Conservation (phyloP, 1,139 yeast species). For the Komagataea norvegica region DNA sequence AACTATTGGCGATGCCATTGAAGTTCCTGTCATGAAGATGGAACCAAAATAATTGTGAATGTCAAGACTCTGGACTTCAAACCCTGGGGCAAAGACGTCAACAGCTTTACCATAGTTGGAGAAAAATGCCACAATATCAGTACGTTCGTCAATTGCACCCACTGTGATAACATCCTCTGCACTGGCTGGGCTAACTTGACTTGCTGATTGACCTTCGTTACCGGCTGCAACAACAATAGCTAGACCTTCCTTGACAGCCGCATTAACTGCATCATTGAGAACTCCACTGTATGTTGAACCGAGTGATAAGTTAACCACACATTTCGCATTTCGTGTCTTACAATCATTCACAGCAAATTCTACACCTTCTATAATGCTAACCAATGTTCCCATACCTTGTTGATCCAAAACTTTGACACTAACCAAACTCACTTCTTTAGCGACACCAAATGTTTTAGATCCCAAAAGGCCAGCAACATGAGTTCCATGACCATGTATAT, state of each 20-base stretch:
- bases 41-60: slow-evolving; percentile 19
- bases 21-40: slow-evolving; percentile 63
- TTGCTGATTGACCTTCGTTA: slow-evolving; percentile 70
- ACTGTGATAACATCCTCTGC: slow-evolving; percentile 69
- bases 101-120: slow-evolving; percentile 89
- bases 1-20: slow-evolving; percentile 82
- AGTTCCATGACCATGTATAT: slow-evolving; percentile 69
- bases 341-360: slow-evolving; percentile 68
- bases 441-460: slow-evolving; percentile 71
- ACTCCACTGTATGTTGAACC: slow-evolving; percentile 65
- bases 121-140: slow-evolving; percentile 64
- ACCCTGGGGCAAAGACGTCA: slow-evolving; percentile 79
- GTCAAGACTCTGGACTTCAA: slow-evolving; percentile 42
- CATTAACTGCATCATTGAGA: slow-evolving; percentile 68
- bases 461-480: slow-evolving; percentile 93
- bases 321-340: slow-evolving; percentile 44
- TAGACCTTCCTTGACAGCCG: slow-evolving; percentile 65
- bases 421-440: slow-evolving; percentile 58
- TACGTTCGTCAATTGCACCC: slow-evolving; percentile 77
- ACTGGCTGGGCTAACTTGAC: slow-evolving; percentile 77
- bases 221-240: slow-evolving; percentile 88
- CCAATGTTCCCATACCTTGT: slow-evolving; percentile 60
- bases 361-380: slow-evolving; percentile 64
- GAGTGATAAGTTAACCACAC: slow-evolving; percentile 72
- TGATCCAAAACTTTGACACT: slow-evolving; percentile 68